These are phyloP conservation scores for Tulasnella sp. DNA, from an alignment of 768 basidiomycete genomes.

Conservation along the genomic window DNA sequence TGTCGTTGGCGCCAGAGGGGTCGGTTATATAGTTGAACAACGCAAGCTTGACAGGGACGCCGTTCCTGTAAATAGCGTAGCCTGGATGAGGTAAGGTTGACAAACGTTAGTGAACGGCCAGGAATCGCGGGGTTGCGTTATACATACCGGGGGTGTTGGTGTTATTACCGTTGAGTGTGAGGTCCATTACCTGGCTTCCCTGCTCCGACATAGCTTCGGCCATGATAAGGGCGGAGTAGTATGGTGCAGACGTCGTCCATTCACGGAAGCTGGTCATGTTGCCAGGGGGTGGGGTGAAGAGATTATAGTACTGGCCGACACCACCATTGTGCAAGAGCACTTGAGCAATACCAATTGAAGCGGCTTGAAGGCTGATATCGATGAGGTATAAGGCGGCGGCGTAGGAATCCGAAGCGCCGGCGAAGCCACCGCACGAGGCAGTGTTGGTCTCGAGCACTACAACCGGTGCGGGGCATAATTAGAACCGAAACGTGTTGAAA, in stretches of 20 bases:
- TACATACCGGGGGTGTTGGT: slow-evolving; percentile 35
- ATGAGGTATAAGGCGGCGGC: slow-evolving; percentile 49
- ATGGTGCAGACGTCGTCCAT: slow-evolving; percentile 65
- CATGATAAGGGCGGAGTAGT: slow-evolving; percentile 58
- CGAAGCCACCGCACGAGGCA: slow-evolving; percentile 38
- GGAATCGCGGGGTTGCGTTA: not conserved
- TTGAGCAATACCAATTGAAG: slow-evolving; percentile 34
- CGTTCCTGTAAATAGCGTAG: slow-evolving; percentile 67
- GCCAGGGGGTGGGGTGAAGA: slow-evolving; percentile 36
- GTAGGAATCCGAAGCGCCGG: slow-evolving; percentile 46
- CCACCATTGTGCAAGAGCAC: slow-evolving; percentile 34
- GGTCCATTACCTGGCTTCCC: slow-evolving; percentile 53
- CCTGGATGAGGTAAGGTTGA: slow-evolving; percentile 27
- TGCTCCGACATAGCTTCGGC: slow-evolving; percentile 60
- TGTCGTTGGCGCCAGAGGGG: slow-evolving; percentile 9
- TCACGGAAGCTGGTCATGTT: slow-evolving; percentile 46
- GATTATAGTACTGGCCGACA: slow-evolving; percentile 40
- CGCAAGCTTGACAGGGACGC: slow-evolving; percentile 29
- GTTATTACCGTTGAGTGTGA: slow-evolving; percentile 39
- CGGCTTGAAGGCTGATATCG: slow-evolving; percentile 50
- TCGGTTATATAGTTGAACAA: slow-evolving; percentile 17
- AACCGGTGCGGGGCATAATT: slow-evolving; percentile 11
- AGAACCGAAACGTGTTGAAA: not conserved
- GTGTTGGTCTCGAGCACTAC: slow-evolving; percentile 37
- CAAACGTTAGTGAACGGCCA: not conserved